Conservation (phyloP, 140 eudicot species). For the Bidens hawaiensis region DNA sequence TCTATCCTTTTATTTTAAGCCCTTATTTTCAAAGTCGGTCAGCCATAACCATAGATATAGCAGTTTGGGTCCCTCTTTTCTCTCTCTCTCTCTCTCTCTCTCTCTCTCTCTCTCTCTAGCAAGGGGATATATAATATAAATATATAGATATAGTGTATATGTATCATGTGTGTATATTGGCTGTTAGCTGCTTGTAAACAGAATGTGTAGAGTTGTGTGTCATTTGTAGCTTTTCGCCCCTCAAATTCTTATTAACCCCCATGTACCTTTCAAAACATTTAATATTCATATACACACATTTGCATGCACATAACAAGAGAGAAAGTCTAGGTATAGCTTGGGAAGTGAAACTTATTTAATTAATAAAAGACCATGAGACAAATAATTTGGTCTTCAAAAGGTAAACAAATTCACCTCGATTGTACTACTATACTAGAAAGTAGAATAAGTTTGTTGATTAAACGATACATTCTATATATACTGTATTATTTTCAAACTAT, state of each 20-base stretch:
- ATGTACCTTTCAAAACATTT: conserved; percentile 17
- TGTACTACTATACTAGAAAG: conserved; percentile 7
- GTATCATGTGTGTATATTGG: conserved; percentile 50
- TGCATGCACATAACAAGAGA: conserved; percentile 36
- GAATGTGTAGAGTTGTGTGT: conserved; percentile 84
- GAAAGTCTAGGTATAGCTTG: conserved; percentile 33
- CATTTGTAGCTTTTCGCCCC: conserved; percentile 55
- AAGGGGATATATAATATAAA: not conserved
- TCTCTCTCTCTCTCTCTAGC: conserved; percentile 17
- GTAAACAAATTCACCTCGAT: conserved; percentile 11
- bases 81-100: conserved; percentile 37
- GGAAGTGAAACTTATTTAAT: conserved; percentile 17
- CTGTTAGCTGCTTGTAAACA: conserved; percentile 75
- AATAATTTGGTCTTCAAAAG: conserved; percentile 13
- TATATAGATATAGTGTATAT: conserved; percentile 9
- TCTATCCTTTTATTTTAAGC: conserved; percentile 38
- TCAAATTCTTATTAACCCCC: conserved; percentile 50
- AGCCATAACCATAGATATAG: conserved; percentile 92
- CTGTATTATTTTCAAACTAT: not conserved
- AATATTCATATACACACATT: conserved; percentile 21
- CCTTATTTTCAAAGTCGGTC: conserved; percentile 65
- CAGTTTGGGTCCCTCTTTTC: conserved; percentile 37
- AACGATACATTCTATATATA: not conserved
- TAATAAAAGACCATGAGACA: conserved; percentile 17
- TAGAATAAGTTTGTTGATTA: not conserved